These are phyloP conservation scores for Phytophthora macrochlamydospora DNA, from an alignment of 352 stramenopile species.

Conservation along the genomic window DNA sequence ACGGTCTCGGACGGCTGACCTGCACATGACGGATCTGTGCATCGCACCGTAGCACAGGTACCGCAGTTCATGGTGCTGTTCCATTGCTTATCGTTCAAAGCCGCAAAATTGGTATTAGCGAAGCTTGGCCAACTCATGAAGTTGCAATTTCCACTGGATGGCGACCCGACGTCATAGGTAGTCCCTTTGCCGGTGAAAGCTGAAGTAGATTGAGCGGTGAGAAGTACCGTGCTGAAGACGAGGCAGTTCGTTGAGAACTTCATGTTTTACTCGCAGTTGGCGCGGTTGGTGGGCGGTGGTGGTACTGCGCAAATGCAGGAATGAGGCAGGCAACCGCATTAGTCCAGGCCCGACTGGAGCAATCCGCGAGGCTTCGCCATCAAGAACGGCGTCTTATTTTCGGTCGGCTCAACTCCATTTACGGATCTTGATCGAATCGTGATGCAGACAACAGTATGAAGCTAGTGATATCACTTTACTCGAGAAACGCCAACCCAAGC, in stretches of 20 bases:
- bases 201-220: conserved; percentile 4
- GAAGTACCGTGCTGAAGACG: conserved; percentile 5
- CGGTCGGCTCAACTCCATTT: neutral
- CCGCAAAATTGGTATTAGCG: conserved; percentile 43
- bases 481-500: neutral
- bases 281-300: neutral
- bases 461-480: neutral
- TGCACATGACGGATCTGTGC: conserved; percentile 52
- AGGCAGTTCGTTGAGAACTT: neutral
- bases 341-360: neutral
- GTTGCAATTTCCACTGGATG: conserved; percentile 50
- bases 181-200: conserved; percentile 26
- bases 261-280: neutral
- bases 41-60: conserved; percentile 51
- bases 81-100: conserved; percentile 49
- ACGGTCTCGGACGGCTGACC: conserved; percentile 52
- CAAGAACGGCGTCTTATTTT: neutral
- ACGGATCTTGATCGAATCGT: neutral
- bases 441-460: too few species aligned
- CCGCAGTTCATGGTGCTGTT: conserved; percentile 51
- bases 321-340: neutral
- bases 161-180: conserved; percentile 35
- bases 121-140: conserved; percentile 39
- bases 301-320: neutral
- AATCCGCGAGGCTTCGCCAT: neutral